These are phyloP conservation scores for Candida sp. DNA, from an alignment of 1,139 yeast species.

Conservation along the genomic window DNA sequence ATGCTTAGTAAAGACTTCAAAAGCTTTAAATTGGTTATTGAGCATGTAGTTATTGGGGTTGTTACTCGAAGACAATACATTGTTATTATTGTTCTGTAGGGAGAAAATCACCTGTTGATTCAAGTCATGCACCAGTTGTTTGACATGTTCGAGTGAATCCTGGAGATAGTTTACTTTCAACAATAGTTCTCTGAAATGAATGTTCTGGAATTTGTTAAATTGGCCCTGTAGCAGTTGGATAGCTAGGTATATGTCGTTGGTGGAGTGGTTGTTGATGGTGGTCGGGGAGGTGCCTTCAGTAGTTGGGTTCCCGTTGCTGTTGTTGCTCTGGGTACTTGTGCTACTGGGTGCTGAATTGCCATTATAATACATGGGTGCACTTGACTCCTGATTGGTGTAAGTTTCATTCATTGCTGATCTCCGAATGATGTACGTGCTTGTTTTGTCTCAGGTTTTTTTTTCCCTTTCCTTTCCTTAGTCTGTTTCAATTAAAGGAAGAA, in stretches of 20 bases:
- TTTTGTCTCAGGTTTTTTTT: neutral
- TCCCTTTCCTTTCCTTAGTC: neutral
- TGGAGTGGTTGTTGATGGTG: constrained; percentile 9
- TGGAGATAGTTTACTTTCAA: constrained; percentile 29
- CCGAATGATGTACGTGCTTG: neutral
- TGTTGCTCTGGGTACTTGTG: constrained; percentile 3
- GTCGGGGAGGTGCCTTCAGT: constrained; percentile 3
- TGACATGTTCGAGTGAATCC: constrained; percentile 23
- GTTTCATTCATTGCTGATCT: constrained; percentile 14
- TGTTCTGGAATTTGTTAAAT: constrained; percentile 24
- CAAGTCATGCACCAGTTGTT: constrained; percentile 15
- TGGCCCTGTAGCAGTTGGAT: constrained; percentile 20
- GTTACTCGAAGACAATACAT: neutral
- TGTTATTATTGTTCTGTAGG: constrained; percentile 9
- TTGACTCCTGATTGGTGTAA: constrained; percentile 10
- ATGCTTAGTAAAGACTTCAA: constrained; percentile 27
- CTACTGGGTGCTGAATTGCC: neutral
- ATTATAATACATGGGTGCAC: constrained; percentile 13
- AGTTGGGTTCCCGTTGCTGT: neutral
- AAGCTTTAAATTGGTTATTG: constrained; percentile 16
- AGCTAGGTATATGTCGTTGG: constrained; percentile 17
- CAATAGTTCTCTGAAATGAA: constrained; percentile 26
- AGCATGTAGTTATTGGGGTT: constrained; percentile 1
- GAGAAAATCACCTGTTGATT: constrained; percentile 16
- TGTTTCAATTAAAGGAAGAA: neutral